Base-by-base conservation (phyloP, 2,329 filamentous ascomycete species). In the Aureobasidium namibiae region DNA sequence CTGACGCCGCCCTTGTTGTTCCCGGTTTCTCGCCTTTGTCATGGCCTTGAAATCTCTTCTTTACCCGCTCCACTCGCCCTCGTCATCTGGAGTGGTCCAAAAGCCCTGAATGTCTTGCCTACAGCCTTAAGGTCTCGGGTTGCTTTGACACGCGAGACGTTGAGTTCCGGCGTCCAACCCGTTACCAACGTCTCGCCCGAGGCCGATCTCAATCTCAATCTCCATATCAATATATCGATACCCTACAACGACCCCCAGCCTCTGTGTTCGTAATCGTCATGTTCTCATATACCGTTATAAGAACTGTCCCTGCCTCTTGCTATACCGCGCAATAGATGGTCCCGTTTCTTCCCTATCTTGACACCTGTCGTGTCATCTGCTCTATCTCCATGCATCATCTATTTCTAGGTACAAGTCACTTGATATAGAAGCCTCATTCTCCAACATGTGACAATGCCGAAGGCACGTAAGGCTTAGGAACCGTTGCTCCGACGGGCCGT, bases 61-160 rank as follows among this genome's bases (percentile, higher is more conserved):
- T 2, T 18, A 16, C 16, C 5, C 13, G 13, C 11, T 18, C 6
- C 29, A 14, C 18, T 18, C 14, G n/a, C 16, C 10, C 16, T 41
- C 23, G 11, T 39, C 23, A 14, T 41, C 38, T 24, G 2, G 41
- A 21, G 45, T 18, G 16, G 9, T 54, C 36, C n/a, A 39, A 14
- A 38, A 23, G 11, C 34, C 5, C 5, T 39, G 31, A 24, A 21
- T 45, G 52, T 56, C 38, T 45, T 45, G 26, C n/a, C 13, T n/a
- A n/a, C 29, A 16, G 26, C 50, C 34, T 26, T 38, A 42, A 44
- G 16, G 52, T 45, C 52, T 56, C 52, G n/a, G 52, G 52, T 33
- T 56, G 24, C 44, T 31, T 31, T 31, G 38, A 29, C 52, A 45
- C 39, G 52, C n/a, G 39, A 56, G 52, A 56, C 52, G 52, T 56